phyloP scores from a whole-genome alignment of 2,329 filamentous ascomycete genomes.

The Aspergillus uvarum region DNA sequence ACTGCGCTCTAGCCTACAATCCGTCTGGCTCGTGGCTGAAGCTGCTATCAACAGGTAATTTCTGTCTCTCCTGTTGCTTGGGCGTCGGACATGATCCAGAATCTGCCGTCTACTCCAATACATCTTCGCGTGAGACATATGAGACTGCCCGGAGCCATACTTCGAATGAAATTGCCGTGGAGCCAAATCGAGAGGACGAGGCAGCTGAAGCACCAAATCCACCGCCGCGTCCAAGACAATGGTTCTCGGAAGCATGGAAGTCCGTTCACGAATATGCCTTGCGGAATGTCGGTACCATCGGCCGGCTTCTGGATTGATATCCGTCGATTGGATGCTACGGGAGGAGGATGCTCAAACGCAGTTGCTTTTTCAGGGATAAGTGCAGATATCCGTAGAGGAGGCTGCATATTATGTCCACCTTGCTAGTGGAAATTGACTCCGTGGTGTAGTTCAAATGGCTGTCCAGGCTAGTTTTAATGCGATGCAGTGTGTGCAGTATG shows the following conservation, averaged over 20 bases:
- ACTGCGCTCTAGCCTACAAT: not conserved
- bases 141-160: conserved; percentile 12
- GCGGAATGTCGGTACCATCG: not conserved
- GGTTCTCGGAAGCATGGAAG: conserved; percentile 1
- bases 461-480: not conserved
- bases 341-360: too few relatives aligned
- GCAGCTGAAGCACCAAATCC: not conserved
- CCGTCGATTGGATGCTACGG: too few relatives aligned
- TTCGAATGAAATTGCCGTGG: conserved; percentile 2
- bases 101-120: conserved; percentile 9
- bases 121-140: conserved; percentile 18
- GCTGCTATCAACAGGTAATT: not conserved
- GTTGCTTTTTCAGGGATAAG: too few relatives aligned
- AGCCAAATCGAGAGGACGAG: not conserved
- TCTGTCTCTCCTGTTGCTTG: conserved; percentile 11
- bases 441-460: not conserved
- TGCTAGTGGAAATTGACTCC: too few relatives aligned
- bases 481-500: not conserved
- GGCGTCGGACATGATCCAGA: conserved; percentile 1
- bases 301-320: not conserved
- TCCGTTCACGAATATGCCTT: not conserved
- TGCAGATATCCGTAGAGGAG: too few relatives aligned
- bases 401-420: too few relatives aligned
- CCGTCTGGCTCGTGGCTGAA: conserved; percentile 5
- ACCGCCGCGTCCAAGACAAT: not conserved